Base-by-base conservation (phyloP, 2,329 filamentous ascomycete genomes). In the Fusarium proliferatum region DNA sequence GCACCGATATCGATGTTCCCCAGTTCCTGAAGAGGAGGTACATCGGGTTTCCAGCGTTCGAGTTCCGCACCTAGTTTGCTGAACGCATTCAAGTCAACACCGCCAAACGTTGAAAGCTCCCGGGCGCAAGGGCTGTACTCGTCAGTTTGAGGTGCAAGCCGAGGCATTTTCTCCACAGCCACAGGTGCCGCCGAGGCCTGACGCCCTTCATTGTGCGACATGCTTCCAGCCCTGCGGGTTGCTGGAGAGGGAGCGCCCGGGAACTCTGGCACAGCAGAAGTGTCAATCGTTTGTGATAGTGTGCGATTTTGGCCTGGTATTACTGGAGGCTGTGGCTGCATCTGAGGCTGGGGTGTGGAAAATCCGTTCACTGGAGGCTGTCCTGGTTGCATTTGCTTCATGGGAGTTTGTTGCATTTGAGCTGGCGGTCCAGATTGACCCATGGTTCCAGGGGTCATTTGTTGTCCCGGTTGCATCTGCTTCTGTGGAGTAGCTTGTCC, bases 1-100 rank as follows among this genome's bases (percentile, higher is more conserved):
- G 96, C 95, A 74, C 95, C 92, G 34, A 98, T 92, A 79, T 99
- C 96, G 72, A 98, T 93, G 26, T 94, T 88, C 13, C 96, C 96
- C 59, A 98, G 87, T 76, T 98, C 95, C 28, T 88, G 85, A 23
- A 95, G 87, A 5, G 87, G 85, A 1, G 96, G 96, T 42, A 95
- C 87, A 64, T 93, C 92, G 0, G 95, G 94, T 77, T 91, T 93
- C 77, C 90, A 86, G 49, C 87, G 86, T 56, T 90, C 85, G 42
- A 97, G 86, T 52, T 94, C 90, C 39, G 88, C 86, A 9, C 92
- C 92, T 56, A 95, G 81, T 56, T 89, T 88, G 61, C 86, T 86
- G 28, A 94, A 85, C 9, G 91, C 88, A 42, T 89, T 85, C 17
- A 95, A 84, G 66, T 93, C 89, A 66, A 96, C 87, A 2, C 94